These are phyloP conservation scores for Trametes cinnabarina DNA, from an alignment of 768 basidiomycete species.

Conservation along the genomic window DNA sequence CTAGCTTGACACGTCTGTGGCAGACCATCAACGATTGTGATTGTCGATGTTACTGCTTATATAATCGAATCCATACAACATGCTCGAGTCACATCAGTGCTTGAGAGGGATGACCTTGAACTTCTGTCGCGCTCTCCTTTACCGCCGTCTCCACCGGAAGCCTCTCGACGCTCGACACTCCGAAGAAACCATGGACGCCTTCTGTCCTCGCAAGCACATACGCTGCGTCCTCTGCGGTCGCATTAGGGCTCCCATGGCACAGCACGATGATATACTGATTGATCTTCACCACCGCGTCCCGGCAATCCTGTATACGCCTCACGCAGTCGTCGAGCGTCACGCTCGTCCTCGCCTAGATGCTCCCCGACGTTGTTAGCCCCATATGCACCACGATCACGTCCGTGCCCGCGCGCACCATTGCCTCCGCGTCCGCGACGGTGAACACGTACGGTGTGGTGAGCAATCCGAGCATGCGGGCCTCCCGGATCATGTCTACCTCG, in stretches of 20 bases:
- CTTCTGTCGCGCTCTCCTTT: conserved; percentile 17
- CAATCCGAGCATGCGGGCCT: conserved; percentile 18
- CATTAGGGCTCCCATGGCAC: conserved; percentile 22
- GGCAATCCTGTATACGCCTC: conserved; percentile 17
- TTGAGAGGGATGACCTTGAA: conserved; percentile 13
- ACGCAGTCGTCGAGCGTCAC: conserved; percentile 23
- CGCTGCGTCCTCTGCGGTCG: conserved; percentile 16
- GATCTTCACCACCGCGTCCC: conserved; percentile 18
- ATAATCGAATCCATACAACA: no score
- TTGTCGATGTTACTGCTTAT: no score
- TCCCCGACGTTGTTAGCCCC: conserved; percentile 22
- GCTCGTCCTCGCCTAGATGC: conserved; percentile 19
- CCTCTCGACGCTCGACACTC: conserved; percentile 22
- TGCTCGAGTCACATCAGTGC: no score
- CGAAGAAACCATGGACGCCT: conserved; percentile 23
- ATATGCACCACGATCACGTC: conserved; percentile 23
- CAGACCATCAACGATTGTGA: background rate
- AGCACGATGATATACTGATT: conserved; percentile 19
- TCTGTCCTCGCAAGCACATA: conserved; percentile 18
- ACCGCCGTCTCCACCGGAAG: conserved; percentile 20
- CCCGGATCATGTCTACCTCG: conserved; percentile 23
- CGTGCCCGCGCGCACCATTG: conserved; percentile 20
- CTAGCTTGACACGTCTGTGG: background rate
- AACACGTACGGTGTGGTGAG: conserved; percentile 24
- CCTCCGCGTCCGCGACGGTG: conserved; percentile 12